phyloP scores from a whole-genome alignment of 345 rosid species.

The Rhodamnia rubescens region DNA sequence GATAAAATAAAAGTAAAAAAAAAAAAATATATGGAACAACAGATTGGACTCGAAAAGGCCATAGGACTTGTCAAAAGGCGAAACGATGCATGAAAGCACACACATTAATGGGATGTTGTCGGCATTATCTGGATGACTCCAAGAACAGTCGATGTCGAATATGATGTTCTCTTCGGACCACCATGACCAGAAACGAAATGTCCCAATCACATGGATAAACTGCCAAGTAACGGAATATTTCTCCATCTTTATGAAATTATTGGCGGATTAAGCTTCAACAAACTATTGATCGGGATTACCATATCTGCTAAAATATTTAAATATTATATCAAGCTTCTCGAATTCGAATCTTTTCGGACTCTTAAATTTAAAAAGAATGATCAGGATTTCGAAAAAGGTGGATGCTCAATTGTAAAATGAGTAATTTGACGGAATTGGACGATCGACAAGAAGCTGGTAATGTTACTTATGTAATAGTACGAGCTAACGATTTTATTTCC shows the following conservation, averaged over 20 bases:
- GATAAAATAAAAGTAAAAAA: neutral
- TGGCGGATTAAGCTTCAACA: neutral
- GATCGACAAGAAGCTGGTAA: neutral
- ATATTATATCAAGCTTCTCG: neutral
- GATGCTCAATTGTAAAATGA: neutral
- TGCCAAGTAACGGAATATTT: neutral
- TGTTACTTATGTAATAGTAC: neutral
- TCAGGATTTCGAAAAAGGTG: too few relatives aligned
- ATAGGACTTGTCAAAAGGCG: neutral
- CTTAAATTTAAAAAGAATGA: neutral
- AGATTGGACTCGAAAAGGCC: neutral
- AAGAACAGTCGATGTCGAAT: neutral
- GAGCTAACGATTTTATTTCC: neutral
- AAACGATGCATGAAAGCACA: neutral
- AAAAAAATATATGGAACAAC: neutral
- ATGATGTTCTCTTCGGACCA: neutral
- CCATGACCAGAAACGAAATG: neutral
- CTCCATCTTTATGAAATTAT: neutral
- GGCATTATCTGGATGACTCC: neutral
- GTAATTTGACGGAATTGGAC: neutral
- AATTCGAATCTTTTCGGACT: neutral
- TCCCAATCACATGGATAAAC: neutral
- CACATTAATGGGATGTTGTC: neutral
- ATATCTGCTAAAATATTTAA: neutral
- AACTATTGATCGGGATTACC: neutral